phyloP scores from a whole-genome alignment of 805 yeast genomes.

The Diddensiella caesifluorescens region DNA sequence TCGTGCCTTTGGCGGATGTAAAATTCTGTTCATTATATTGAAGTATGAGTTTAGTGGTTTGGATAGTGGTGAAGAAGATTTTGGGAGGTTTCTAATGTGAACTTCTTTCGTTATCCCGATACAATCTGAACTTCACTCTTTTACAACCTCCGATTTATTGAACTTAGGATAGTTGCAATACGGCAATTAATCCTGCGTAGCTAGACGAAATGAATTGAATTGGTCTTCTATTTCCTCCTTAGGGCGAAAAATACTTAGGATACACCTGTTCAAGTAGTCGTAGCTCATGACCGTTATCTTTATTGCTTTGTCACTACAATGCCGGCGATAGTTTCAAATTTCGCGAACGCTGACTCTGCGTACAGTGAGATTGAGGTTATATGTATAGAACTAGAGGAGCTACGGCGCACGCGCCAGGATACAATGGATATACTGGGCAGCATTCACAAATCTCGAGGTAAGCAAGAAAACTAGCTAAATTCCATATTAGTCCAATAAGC shows the following conservation, averaged over 20 bases:
- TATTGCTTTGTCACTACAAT: no score
- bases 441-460: not conserved
- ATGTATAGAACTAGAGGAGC: constrained; percentile 1
- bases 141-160: no score
- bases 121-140: no score
- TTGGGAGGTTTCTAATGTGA: not conserved
- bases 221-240: not conserved
- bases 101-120: not conserved
- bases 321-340: no score
- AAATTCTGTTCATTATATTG: not conserved
- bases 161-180: no score
- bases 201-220: not conserved
- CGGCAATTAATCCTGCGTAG: no score
- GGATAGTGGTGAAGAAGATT: not conserved
- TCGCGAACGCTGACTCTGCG: no score
- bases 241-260: not conserved
- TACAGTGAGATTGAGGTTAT: not conserved
- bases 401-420: not conserved
- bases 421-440: not conserved
- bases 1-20: constrained; percentile 20
- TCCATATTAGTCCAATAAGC: no score
- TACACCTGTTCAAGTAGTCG: no score
- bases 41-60: not conserved
- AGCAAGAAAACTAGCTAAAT: no score
- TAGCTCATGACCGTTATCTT: no score